Evolutionary conservation across 495 filamentous ascomycete species (phyloP).

Genomic region (Lichina pygmaea): DNA sequence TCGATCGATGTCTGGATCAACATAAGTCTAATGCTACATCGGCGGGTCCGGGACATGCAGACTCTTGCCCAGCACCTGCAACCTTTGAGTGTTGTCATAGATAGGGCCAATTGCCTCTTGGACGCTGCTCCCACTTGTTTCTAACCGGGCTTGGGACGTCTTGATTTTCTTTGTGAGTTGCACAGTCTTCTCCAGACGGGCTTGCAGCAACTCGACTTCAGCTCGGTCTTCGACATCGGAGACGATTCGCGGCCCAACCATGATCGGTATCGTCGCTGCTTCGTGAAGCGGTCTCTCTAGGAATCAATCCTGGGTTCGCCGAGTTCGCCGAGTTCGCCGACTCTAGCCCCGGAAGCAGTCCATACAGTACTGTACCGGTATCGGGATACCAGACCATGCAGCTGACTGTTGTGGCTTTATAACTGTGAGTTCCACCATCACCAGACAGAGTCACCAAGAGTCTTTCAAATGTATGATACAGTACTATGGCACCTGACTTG

Average conservation of each 20-base stretch:
- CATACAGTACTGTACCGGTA: too few relatives aligned
- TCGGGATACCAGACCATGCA: too few relatives aligned
- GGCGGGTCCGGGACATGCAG: constrained; percentile 5
- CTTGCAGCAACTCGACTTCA: constrained; percentile 40
- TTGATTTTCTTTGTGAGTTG: constrained; percentile 78
- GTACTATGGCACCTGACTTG: too few relatives aligned
- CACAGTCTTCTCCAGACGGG: constrained; percentile 38
- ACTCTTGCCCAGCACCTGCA: constrained; percentile 65
- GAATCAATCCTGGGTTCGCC: too few relatives aligned
- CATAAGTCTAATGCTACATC: not conserved
- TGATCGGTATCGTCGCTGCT: constrained; percentile 5
- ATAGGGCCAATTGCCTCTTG: constrained; percentile 81
- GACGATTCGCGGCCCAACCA: constrained; percentile 23
- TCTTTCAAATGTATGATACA: too few relatives aligned
- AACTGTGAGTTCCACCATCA: too few relatives aligned
- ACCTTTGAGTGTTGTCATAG: constrained; percentile 68
- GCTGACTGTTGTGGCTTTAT: too few relatives aligned
- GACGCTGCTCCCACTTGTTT: constrained; percentile 67
- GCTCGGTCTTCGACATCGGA: constrained; percentile 44
- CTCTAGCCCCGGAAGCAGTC: too few relatives aligned
- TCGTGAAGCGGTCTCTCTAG: too few relatives aligned
- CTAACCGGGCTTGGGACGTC: constrained; percentile 57
- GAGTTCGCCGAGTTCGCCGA: too few relatives aligned
- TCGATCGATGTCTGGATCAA: constrained; percentile 44
- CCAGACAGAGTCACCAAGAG: too few relatives aligned